A percentile compares a stretch with the other conserved stretches of the same genome.
phyloP scores from a whole-genome alignment of 345 rosid genomes.

The Eutrema heterophyllum region DNA sequence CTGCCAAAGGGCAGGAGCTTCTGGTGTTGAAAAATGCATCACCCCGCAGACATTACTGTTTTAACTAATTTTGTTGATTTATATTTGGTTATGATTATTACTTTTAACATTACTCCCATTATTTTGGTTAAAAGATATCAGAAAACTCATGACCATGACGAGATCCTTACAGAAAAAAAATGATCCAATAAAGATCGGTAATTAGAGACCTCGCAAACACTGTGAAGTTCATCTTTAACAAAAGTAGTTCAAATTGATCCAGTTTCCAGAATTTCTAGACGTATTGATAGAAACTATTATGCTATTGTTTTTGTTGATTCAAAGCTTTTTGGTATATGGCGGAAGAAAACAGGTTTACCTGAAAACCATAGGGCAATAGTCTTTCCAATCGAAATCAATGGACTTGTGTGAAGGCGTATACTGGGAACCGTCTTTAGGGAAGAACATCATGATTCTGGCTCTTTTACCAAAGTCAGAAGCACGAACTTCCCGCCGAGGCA shows the following conservation, averaged over 20 bases:
- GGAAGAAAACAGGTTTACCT: slow-evolving; percentile 45
- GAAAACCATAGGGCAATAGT: slow-evolving; percentile 98
- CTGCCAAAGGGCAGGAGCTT: neutral
- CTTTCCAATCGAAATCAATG: slow-evolving; percentile 88
- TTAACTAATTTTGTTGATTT: neutral
- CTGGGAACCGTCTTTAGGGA: slow-evolving; percentile 80
- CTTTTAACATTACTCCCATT: neutral
- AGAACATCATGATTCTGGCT: slow-evolving; percentile 92
- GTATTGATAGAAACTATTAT: neutral
- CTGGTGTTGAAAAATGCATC: neutral
- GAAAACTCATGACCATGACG: neutral
- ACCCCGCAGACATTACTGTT: neutral
- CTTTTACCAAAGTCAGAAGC: slow-evolving; percentile 81
- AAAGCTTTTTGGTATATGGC: neutral
- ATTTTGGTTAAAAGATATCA: neutral
- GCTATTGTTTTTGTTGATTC: neutral
- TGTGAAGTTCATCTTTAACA: neutral
- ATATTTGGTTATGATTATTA: neutral
- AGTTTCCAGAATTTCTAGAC: neutral
- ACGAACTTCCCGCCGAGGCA: slow-evolving; percentile 85
- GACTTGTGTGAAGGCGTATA: slow-evolving; percentile 89
- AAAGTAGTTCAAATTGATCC: neutral
- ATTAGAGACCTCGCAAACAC: neutral
- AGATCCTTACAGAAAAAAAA: neutral
- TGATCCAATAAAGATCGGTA: neutral